Percentiles rank a stretch among this genome's conserved stretches.
phyloP scores from a whole-genome alignment of 225 moss, liverwort and hornwort species.

The Takakia lepidozioides region DNA sequence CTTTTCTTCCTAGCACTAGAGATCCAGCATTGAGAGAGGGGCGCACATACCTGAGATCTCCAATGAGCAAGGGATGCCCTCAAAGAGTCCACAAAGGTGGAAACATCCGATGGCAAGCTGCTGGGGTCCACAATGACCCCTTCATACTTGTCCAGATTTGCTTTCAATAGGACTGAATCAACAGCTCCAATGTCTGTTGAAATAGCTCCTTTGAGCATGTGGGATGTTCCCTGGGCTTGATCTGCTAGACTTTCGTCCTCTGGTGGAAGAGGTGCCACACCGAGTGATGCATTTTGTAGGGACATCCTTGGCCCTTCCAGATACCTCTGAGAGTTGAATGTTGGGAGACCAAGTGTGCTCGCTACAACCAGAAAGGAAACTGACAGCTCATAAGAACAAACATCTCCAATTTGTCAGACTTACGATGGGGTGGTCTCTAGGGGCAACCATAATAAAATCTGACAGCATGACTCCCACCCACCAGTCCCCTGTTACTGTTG shows the following conservation, averaged over 20 bases:
- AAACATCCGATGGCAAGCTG: conserved; percentile 31
- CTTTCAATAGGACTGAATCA: conserved; percentile 4
- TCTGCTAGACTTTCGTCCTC: conserved; percentile 35
- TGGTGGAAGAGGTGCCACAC: conserved; percentile 26
- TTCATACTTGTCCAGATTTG: conserved; percentile 26
- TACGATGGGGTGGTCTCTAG: too few relatives aligned
- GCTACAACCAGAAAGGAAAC: not conserved
- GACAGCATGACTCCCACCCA: too few relatives aligned
- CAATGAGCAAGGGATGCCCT: conserved; percentile 35
- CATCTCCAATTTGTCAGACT: too few relatives aligned
- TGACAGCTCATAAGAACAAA: too few relatives aligned
- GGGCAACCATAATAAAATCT: too few relatives aligned
- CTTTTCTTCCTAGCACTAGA: too few relatives aligned
- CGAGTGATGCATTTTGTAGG: conserved; percentile 14
- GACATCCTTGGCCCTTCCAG: conserved; percentile 12
- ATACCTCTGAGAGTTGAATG: not conserved
- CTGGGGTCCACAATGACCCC: conserved; percentile 39
- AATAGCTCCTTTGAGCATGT: conserved; percentile 4
- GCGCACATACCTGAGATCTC: conserved; percentile 46
- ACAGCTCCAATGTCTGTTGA: not conserved
- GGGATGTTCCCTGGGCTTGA: conserved; percentile 7
- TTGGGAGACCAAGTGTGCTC: not conserved
- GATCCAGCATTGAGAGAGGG: too few relatives aligned
- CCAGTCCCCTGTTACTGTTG: too few relatives aligned
- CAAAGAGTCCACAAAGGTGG: conserved; percentile 20